Evolutionary conservation across 2,329 filamentous ascomycete genomes (phyloP).

Genomic region (Cercospora zeina): DNA sequence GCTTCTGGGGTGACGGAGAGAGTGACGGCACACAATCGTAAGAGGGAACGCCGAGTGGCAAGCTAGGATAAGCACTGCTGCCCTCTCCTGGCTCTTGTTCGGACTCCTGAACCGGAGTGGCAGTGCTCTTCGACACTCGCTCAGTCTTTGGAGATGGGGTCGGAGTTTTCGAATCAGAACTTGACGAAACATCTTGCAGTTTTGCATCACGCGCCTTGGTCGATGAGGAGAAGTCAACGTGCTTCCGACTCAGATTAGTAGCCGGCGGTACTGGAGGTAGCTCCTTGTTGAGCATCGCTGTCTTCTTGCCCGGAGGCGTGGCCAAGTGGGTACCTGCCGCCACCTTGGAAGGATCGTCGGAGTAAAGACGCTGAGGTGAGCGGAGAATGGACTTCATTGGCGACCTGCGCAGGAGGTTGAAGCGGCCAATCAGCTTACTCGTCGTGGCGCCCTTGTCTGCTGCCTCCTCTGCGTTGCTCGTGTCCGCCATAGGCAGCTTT

Average conservation of each 20-base stretch:
- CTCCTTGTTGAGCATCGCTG: conserved; percentile 23
- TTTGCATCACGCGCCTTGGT: conserved; percentile 47
- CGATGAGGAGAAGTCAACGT: conserved; percentile 74
- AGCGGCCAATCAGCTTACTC: conserved; percentile 45
- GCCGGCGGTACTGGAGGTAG: conserved; percentile 43
- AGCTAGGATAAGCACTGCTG: conserved; percentile 12
- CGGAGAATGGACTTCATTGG: conserved; percentile 65
- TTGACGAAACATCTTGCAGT: conserved; percentile 23
- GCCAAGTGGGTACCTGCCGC: conserved; percentile 60
- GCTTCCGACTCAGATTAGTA: conserved; percentile 64
- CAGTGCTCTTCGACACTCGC: conserved; percentile 8
- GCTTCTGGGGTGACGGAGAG: conserved; percentile 39
- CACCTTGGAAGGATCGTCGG: conserved; percentile 59
- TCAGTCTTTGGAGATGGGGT: conserved; percentile 34
- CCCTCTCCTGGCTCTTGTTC: conserved; percentile 9
- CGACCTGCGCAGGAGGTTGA: conserved; percentile 54
- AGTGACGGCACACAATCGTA: conserved; percentile 30
- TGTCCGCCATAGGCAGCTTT: conserved; percentile 29
- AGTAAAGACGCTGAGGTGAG: conserved; percentile 60
- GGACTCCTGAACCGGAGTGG: conserved; percentile 10
- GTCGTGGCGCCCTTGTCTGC: conserved; percentile 37
- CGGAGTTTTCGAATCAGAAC: conserved; percentile 34
- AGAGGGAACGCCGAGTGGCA: conserved; percentile 26
- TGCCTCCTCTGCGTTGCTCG: conserved; percentile 24
- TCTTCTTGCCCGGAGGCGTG: conserved; percentile 42